Evolutionary conservation across 2,329 filamentous ascomycete species (phyloP).

Genomic region (Fusarium aywerte): DNA sequence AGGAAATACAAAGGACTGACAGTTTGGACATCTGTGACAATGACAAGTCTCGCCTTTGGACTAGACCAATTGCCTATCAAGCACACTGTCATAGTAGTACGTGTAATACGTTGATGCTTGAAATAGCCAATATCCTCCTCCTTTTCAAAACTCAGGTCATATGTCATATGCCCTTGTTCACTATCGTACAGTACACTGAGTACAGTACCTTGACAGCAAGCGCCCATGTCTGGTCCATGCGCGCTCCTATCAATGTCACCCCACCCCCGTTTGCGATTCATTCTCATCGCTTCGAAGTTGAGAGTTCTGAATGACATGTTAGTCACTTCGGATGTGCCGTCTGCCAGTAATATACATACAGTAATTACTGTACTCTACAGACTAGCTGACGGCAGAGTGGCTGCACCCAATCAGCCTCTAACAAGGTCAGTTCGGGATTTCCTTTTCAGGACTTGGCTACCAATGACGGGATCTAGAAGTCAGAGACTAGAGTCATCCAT

Average conservation of each 20-base stretch:
- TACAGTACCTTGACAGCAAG: constrained; percentile 11
- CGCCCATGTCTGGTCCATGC: constrained; percentile 28
- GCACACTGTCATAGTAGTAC: not conserved
- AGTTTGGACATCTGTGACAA: not conserved
- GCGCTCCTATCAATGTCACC: constrained; percentile 8
- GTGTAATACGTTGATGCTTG: constrained; percentile 9
- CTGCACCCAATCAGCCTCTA: not conserved
- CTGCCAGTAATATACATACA: not conserved
- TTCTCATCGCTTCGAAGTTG: constrained; percentile 15
- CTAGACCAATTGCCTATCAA: not conserved
- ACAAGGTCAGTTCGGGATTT: not conserved
- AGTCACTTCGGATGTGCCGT: constrained; percentile 2
- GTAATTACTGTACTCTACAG: not conserved
- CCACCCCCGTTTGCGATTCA: constrained; percentile 21
- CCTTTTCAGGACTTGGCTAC: not conserved
- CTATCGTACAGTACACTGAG: no score
- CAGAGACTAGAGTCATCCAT: constrained; percentile 10
- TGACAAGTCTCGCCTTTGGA: not conserved
- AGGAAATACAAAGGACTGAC: not conserved
- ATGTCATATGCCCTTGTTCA: constrained; percentile 27
- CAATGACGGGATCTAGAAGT: constrained; percentile 1
- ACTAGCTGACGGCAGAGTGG: not conserved
- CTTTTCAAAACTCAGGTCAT: not conserved
- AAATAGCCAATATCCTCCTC: constrained; percentile 5
- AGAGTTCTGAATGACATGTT: constrained; percentile 10